phyloP scores from a whole-genome alignment of 73 alveolate genomes.

The Paraurostyla sp. region DNA sequence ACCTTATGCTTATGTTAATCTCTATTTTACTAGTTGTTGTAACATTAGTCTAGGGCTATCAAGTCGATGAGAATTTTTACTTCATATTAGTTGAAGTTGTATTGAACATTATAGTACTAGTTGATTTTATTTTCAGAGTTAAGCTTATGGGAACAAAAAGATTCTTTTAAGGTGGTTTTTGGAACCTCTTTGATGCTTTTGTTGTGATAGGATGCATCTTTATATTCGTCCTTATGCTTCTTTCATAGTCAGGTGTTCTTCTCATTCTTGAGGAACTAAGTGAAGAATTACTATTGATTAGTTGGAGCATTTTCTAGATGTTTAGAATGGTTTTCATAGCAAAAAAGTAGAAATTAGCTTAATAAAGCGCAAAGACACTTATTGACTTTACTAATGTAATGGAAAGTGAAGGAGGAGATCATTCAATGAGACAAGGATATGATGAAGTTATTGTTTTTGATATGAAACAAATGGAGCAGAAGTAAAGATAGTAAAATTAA shows the following conservation, averaged over 20 bases:
- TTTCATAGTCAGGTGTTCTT: background rate
- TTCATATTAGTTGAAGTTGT: slow-evolving; percentile 7
- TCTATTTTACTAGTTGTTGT: slow-evolving; percentile 9
- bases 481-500: slow-evolving; percentile 23
- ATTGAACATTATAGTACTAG: slow-evolving; percentile 2
- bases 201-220: slow-evolving; percentile 49
- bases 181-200: slow-evolving; percentile 37
- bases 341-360: slow-evolving; percentile 27
- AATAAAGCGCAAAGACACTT: slow-evolving; percentile 34
- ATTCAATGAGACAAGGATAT: background rate
- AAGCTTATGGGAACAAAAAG: background rate
- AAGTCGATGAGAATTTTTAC: slow-evolving; percentile 6
- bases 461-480: slow-evolving; percentile 52
- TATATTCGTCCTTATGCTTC: background rate
- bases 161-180: slow-evolving; percentile 25
- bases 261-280: slow-evolving; percentile 2
- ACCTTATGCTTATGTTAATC: background rate
- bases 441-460: slow-evolving; percentile 59
- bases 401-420: slow-evolving; percentile 35
- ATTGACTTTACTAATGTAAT: slow-evolving; percentile 37
- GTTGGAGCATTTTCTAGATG: slow-evolving; percentile 32
- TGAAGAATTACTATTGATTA: slow-evolving; percentile 26
- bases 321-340: slow-evolving; percentile 37
- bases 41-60: background rate
- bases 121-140: slow-evolving; percentile 29